A percentile compares a stretch with the other conserved stretches of the same genome.
phyloP scores from a whole-genome alignment of 805 yeast species.

The Candida pini region DNA sequence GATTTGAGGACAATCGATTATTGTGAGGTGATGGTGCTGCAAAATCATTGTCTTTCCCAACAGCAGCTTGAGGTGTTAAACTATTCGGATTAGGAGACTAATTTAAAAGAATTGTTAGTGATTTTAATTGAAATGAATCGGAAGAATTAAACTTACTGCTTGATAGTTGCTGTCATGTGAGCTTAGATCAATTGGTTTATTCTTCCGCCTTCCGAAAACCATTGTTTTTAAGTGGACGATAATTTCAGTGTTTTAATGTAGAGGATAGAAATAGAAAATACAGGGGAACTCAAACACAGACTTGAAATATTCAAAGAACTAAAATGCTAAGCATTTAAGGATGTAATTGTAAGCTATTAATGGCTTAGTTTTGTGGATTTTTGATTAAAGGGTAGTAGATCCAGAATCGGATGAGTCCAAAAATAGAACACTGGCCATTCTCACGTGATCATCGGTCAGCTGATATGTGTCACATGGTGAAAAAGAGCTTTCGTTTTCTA shows the following conservation, averaged over 20 bases:
- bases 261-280: not conserved
- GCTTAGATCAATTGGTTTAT: constrained; percentile 14
- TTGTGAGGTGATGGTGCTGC: no score
- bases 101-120: not conserved
- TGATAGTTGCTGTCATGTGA: constrained; percentile 17
- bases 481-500: no score
- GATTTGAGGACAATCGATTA: no score
- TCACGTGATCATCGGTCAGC: no score
- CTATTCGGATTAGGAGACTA: constrained; percentile 19
- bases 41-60: constrained; percentile 6
- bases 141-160: constrained; percentile 11
- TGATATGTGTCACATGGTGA: no score
- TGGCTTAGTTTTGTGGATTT: no score
- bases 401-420: no score
- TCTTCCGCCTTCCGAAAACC: constrained; percentile 18
- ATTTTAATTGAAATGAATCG: not conserved
- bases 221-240: constrained; percentile 1
- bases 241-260: not conserved
- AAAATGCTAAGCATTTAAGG: constrained; percentile 1
- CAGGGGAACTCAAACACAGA: no score
- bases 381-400: no score
- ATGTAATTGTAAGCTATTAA: no score
- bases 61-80: constrained; percentile 16
- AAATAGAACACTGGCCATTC: no score
- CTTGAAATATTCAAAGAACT: no score